Percentiles rank a stretch among this genome's conserved stretches.
Evolutionary conservation across 2,329 filamentous ascomycete species (phyloP).

Genomic region (Apiospora hydei): DNA sequence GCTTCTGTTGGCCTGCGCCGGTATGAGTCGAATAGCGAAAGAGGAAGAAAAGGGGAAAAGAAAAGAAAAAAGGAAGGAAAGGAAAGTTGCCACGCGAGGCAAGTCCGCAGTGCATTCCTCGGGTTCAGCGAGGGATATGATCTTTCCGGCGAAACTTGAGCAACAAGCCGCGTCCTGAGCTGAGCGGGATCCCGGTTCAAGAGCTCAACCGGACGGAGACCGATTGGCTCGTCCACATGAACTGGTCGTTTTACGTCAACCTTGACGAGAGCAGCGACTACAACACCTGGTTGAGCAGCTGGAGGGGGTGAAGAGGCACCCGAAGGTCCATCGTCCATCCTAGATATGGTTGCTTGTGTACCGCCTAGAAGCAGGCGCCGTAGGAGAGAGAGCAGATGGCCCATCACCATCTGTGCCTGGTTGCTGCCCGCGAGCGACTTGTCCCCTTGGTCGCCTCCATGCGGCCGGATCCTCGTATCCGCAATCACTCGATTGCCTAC

Average conservation of each 20-base stretch:
- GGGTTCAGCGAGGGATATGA: too few species aligned
- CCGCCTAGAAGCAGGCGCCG: slow-evolving; percentile 44
- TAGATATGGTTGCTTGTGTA: too few species aligned
- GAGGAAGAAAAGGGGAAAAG: too few species aligned
- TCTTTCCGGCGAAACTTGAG: too few species aligned
- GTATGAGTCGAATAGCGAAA: too few species aligned
- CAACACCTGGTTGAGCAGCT: slow-evolving; percentile 67
- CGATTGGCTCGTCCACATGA: slow-evolving; percentile 84
- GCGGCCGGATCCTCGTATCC: slow-evolving; percentile 47
- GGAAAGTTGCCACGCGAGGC: too few species aligned
- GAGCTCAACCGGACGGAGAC: slow-evolving; percentile 88
- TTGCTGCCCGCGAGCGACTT: slow-evolving; percentile 56
- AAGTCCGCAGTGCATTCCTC: too few species aligned
- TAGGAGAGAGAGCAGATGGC: slow-evolving; percentile 50
- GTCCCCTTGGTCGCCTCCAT: slow-evolving; percentile 56
- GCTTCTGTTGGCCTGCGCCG: too few species aligned
- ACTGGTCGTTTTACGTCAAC: slow-evolving; percentile 87
- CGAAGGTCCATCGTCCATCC: too few species aligned
- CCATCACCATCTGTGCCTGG: slow-evolving; percentile 43
- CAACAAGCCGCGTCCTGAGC: slow-evolving; percentile 61
- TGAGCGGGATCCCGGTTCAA: slow-evolving; percentile 84
- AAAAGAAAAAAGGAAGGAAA: too few species aligned
- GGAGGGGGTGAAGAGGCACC: slow-evolving; percentile 46
- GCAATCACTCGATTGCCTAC: slow-evolving; percentile 46
- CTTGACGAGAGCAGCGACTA: slow-evolving; percentile 78